phyloP scores from a whole-genome alignment of 352 stramenopile genomes.

The Phytophthora syringae region DNA sequence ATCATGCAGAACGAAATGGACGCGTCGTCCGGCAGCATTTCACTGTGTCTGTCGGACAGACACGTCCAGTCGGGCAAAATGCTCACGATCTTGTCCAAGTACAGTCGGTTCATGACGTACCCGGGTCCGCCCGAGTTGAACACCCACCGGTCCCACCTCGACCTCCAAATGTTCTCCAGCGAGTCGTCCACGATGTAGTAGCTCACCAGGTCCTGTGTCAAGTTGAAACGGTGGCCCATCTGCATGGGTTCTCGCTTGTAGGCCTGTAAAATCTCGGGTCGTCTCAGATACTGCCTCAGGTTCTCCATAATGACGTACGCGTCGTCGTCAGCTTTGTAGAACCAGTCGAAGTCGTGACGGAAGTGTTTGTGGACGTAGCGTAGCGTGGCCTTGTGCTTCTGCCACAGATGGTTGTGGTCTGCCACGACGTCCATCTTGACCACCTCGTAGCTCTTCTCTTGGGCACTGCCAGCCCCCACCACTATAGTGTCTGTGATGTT shows the following conservation, averaged over 20 bases:
- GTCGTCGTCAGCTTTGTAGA: conserved; percentile 88
- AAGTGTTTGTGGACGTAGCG: conserved; percentile 75
- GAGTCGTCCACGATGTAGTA: conserved; percentile 81
- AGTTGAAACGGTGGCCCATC: conserved; percentile 82
- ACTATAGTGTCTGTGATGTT: conserved; percentile 65
- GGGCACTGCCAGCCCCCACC: conserved; percentile 29
- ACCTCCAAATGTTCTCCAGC: conserved; percentile 60
- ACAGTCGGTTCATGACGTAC: conserved; percentile 82
- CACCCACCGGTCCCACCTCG: conserved; percentile 72
- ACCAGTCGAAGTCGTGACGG: conserved; percentile 85
- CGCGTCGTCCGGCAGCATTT: conserved; percentile 81
- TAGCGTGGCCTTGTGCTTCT: conserved; percentile 83
- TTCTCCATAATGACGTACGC: conserved; percentile 87
- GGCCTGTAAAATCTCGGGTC: conserved; percentile 70
- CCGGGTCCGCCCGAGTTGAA: conserved; percentile 84
- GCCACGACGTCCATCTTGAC: conserved; percentile 70
- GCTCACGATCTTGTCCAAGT: conserved; percentile 72
- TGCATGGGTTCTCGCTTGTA: conserved; percentile 70
- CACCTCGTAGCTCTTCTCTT: conserved; percentile 54
- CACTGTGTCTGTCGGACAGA: conserved; percentile 66
- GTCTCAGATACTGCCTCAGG: conserved; percentile 60
- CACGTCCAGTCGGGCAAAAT: conserved; percentile 64
- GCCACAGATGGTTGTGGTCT: conserved; percentile 85
- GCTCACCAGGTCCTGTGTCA: conserved; percentile 70
- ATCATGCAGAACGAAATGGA: conserved; percentile 90